Evolutionary conservation across 495 filamentous ascomycete genomes (phyloP), one percentile per base, ranked within the genome.

Genomic region (Xanthoparmelia taractica): DNA sequence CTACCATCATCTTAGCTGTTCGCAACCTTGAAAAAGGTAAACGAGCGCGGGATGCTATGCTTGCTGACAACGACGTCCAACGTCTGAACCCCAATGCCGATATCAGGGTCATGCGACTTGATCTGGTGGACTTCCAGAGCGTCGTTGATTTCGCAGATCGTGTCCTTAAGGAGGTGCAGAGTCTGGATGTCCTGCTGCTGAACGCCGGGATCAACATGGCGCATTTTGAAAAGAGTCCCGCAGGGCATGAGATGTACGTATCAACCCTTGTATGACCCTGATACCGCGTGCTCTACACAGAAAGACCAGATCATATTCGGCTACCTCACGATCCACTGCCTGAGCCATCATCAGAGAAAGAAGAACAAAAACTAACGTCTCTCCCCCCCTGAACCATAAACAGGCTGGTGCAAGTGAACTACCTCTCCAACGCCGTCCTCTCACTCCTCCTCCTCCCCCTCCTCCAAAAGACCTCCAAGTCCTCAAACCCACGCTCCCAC

Each of bases 1-100:
- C 60, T 5, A 73, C 70, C 13, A 66, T 82, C 4, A 79, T 82
- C 63, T 72, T 83, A 36, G 80, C 74, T 0, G 74, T 78, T 12
- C 74, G 80, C 31, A 71, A 66, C 25, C 17, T 68, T 12, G 45
- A 69, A 4, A 77, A 79, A 59, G 81, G 77, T 20, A 68, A 77
- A 61, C 66, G 63, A 8, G 80, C 79, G 5, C 73, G 71, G 54
- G n/a, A 60, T 13, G 61, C 68, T 8, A 73, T 80, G 56, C 52
- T 55, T 13, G 15, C 52, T 23, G 52, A 55, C 25, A 7, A 5
- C 52, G 52, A 25, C 2, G 25, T 55, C n/a, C 2, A 55, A 31
- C 45, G 59, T 20, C 31, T 64, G 0, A 68, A 73, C 10, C 73
- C 78, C 10, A 63, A 70, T 29, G 66, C 70, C 25, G 25, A 75